Evolutionary conservation across 2,329 filamentous ascomycete species (phyloP), one percentile per base, ranked within the genome.

Genomic region (Aureobasidium lini): DNA sequence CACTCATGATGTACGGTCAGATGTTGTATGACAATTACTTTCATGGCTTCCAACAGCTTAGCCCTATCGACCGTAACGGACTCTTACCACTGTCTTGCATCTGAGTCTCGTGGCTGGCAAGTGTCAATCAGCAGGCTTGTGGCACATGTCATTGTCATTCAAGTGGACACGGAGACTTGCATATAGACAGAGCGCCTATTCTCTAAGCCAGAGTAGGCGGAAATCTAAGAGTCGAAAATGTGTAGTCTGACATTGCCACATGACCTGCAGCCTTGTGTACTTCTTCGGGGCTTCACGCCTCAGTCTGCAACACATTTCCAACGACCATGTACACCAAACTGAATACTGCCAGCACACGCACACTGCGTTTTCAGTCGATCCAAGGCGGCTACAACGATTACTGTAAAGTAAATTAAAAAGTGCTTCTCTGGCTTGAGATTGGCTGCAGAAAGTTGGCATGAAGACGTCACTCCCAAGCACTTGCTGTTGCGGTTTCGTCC

Each of bases 391-490:
- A 36, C 52, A 46, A 29, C 16, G 16, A 31, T 43, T 29, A 28
- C 10, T 16, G 52, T 46, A 44, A 29, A 36, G 13, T 57, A 57
- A 9, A 57, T 57, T 57, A 57, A 57, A 48, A 57, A 34, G 16
- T 36, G 16, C 42, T n/a, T 57, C 16, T 37, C 23, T 29, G 18
- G 7, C 31, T 23, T 43, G 32, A 23, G 54, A 48, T 57, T 57
- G 54, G 54, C 42, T 29, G 54, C 37, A 32, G 18, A 57, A 57
- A 57, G 54, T 57, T 57, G 54, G 54, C 32, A 57, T 34, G 36
- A 47, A 32, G 43, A 57, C 54, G 54, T 57, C 54, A 57, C 54
- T 15, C 28, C 37, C 16, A 34, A 43, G 39, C 29, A 34, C 32
- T 39, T 50, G 13, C 23, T 48, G 42, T 18, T 48, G 50, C 23